Base-by-base conservation (phyloP, 345 rosid genomes). In the Arabidopsis suecica region DNA sequence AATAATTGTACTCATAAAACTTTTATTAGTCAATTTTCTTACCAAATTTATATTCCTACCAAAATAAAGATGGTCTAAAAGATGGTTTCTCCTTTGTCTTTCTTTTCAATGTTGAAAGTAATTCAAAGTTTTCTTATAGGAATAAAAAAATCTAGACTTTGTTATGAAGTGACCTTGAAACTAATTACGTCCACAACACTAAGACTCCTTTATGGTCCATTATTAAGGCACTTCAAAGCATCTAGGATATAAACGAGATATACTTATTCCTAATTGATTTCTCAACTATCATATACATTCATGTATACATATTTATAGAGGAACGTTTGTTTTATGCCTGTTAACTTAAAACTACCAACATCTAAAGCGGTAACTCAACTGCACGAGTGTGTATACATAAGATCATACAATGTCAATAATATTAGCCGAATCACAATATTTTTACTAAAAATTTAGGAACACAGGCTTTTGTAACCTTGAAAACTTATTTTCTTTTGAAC, bases 121-220 rank as follows among this genome's bases (percentile, higher is more conserved):
- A 42, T 61, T 53, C 40, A 61, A 68, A 67, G 61, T 61, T 68
- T 48, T 51, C 41, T 38, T 37, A n/a, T 30, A 30, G 37, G 61
- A 58, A 74, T 67, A 3, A 30, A 58, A 25, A 5, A 0, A 3
- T 45, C 1, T 25, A n/a, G 44, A 12, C 78, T 74, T 67, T 30
- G 54, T 41, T 38, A 30, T 38, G 72, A 75, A 68, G 1, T 50
- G 79, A 59, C 68, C 36, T 68, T 68, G 45, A 33, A 44, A 44
- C 53, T 11, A 69, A 23, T 75, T 68, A 41, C 64, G 74, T 69
- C 69, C 69, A 61, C 74, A 62, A 25, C 58, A 7, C 47, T 49
- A 51, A 75, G n/a, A 41, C 74, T 60, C 54, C 57, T 68, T 68
- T 75, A 60, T 75, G 22, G 20, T 75, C 63, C 56, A 68, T 60